phyloP scores from a whole-genome alignment of 164 flowering plant species.

The Tetrastigma voinierianum region DNA sequence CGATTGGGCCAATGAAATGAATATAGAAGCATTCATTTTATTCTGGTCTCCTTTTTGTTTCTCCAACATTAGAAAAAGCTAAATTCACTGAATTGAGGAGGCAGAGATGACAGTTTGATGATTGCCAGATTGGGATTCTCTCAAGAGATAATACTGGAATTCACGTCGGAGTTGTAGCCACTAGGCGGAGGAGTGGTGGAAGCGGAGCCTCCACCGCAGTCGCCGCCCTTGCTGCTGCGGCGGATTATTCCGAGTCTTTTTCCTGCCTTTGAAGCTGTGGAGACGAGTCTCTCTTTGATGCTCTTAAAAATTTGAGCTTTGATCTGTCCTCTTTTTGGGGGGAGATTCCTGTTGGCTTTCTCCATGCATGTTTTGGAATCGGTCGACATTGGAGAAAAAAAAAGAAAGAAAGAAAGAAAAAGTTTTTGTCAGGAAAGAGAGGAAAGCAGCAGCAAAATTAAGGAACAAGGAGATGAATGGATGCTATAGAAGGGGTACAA shows the following conservation, averaged over 20 bases:
- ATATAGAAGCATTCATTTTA: too few relatives aligned
- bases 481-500: not conserved
- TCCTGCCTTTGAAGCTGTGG: not conserved
- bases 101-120: not conserved
- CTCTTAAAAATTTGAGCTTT: too few relatives aligned
- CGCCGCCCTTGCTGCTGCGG: not conserved
- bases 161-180: conserved; percentile 11
- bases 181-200: conserved; percentile 10
- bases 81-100: not conserved
- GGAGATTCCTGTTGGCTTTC: not conserved
- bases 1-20: too few relatives aligned
- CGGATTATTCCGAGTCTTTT: not conserved
- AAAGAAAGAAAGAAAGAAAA: not conserved
- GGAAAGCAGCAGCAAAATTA: not conserved
- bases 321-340: too few relatives aligned
- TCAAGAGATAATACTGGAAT: not conserved
- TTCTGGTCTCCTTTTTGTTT: not conserved
- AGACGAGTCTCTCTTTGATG: too few relatives aligned
- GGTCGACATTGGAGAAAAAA: not conserved
- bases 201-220: conserved; percentile 6
- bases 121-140: not conserved
- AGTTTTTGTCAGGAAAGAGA: not conserved
- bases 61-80: not conserved
- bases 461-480: not conserved
- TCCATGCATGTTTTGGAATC: not conserved